These are phyloP conservation scores for Chlorella ohadii DNA, from an alignment of 139 green algal species.

Conservation along the genomic window DNA sequence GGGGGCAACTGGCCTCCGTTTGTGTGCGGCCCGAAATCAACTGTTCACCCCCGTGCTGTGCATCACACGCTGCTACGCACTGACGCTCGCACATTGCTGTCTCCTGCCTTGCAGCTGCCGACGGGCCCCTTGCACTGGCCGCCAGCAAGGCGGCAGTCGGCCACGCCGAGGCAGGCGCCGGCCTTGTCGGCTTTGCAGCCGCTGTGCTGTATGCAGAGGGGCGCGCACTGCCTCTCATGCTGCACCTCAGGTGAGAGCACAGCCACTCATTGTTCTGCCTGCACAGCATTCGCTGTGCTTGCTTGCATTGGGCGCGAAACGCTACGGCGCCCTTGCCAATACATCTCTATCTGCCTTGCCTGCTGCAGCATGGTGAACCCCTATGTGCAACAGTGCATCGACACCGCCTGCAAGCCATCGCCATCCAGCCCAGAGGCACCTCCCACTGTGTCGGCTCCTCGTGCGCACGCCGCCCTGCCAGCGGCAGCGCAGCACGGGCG, in stretches of 20 bases:
- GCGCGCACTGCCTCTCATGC: neutral
- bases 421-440: neutral
- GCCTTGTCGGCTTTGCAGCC: slow-evolving; percentile 59
- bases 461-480: neutral
- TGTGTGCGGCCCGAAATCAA: no score
- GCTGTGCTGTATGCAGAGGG: neutral
- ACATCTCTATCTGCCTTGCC: neutral
- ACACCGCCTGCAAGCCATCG: neutral
- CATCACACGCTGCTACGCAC: no score
- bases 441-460: neutral
- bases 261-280: neutral
- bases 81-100: neutral
- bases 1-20: no score
- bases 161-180: slow-evolving; percentile 80
- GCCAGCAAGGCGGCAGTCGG: slow-evolving; percentile 75
- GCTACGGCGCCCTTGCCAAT: no score
- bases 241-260: slow-evolving; percentile 7
- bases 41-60: no score
- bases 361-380: neutral
- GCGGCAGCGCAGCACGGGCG: neutral
- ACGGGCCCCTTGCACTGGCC: slow-evolving; percentile 53
- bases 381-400: neutral
- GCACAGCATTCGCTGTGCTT: no score
- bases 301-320: no score
- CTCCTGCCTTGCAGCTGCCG: neutral